phyloP scores from a whole-genome alignment of 1,139 yeast genomes.

The Kodamaea alishanica region DNA sequence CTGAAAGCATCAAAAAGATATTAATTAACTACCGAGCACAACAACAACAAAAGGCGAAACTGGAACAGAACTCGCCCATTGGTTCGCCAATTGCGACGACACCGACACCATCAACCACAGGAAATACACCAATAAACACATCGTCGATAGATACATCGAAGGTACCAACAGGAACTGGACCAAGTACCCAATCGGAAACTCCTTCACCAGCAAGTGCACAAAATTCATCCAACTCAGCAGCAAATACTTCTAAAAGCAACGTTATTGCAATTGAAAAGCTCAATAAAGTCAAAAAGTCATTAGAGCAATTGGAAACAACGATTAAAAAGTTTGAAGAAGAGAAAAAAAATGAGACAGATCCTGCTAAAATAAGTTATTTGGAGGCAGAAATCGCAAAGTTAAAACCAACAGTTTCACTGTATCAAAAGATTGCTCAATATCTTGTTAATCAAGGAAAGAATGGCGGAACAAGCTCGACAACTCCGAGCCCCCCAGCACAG shows the following conservation, averaged over 20 bases:
- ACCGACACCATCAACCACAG: constrained; percentile 29
- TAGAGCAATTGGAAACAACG: constrained; percentile 43
- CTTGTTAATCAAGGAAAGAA: constrained; percentile 28
- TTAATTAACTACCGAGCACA: constrained; percentile 41
- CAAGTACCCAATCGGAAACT: constrained; percentile 25
- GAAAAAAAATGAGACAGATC: constrained; percentile 23
- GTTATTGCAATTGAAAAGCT: constrained; percentile 38
- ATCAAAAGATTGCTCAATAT: constrained; percentile 37
- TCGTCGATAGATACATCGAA: constrained; percentile 5
- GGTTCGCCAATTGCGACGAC: constrained; percentile 15
- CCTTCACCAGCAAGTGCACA: constrained; percentile 15
- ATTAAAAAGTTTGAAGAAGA: constrained; percentile 25
- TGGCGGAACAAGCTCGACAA: constrained; percentile 1
- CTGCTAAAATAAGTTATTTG: constrained; percentile 27
- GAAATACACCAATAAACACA: constrained; percentile 7
- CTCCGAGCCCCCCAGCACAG: constrained; percentile 6
- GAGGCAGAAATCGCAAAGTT: constrained; percentile 37
- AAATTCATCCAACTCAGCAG: constrained; percentile 1
- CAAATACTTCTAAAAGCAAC: constrained; percentile 15
- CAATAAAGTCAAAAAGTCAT: constrained; percentile 35
- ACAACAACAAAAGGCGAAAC: constrained; percentile 22
- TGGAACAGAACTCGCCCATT: constrained; percentile 6
- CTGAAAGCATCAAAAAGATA: constrained; percentile 59
- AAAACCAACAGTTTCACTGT: constrained; percentile 32
- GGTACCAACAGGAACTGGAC: constrained; percentile 6